Base-by-base conservation (phyloP, 805 yeast genomes). In the Scheffersomyces stipitis region DNA sequence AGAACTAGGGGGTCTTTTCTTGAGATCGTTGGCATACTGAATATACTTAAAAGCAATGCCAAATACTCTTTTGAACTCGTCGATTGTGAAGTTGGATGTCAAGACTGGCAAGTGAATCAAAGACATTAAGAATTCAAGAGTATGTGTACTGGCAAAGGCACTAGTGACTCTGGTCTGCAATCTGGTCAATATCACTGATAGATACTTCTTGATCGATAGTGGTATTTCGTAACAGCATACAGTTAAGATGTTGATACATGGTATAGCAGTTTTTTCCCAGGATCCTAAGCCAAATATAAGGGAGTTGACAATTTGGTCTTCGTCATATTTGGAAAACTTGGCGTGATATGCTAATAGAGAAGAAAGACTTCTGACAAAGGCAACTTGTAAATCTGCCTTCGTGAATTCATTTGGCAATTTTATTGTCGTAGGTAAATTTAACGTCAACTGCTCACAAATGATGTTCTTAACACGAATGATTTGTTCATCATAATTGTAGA, bases 151-250 rank as follows among this genome's bases (percentile, higher is more conserved):
- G 2, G 91, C 80, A 46, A 76, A 78, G 0, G 81, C 70, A 45
- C 79, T 78, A 0, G 95, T 79, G 26, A 88, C 77, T 52, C 86
- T 76, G 4, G 86, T 81, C 49, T 86, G 95, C 27, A 89, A 61
- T 35, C 77, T 76, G n/a, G 83, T 77, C 42, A 88, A 68, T 8
- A 89, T 78, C n/a, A 78, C 79, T 6, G 81, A 69, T 24, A 87
- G 54, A 48, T 69, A 83, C 49, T 82, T 81, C 54, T 82, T 84
- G 37, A 89, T 71, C 0, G 91, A 78, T 8, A 71, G 54, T 1
- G 96, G 95, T 23, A 85, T 69, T 53, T 86, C 96, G 55, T 84
- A 87, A 54, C 95, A 83, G 47, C 91, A 84, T 2, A 84, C 71
- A 4, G 84, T 79, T 40, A 90, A 64, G 29, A 83, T 81, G 48